Base-by-base conservation (phyloP, 495 filamentous ascomycete species). In the Aspergillus asperescens region DNA sequence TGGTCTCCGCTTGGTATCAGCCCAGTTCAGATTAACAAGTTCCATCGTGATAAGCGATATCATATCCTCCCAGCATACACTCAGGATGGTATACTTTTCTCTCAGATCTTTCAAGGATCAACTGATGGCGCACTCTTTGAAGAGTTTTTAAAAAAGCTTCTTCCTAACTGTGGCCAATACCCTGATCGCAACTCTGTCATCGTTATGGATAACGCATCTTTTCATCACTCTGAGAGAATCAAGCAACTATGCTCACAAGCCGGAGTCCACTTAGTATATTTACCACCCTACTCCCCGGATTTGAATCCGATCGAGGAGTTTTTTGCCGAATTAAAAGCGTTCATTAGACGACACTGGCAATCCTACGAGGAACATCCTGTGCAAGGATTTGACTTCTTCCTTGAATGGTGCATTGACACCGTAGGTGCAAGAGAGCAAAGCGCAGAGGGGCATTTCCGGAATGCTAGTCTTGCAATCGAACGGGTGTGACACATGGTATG, bases 171-270 rank as follows among this genome's bases (percentile, higher is more conserved):
- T 52, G 56, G 65, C 31, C 64, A 40, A 55, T 76, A 48, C 59
- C 72, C 66, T 3, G 62, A 71, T 45, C 68, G 56, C 24, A 70
- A 66, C 37, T 75, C 66, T 31, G 70, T 77, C 7, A 29, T 78
- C 22, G 47, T 77, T 22, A 75, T 74, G 63, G 74, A 77, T 48
- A 75, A 77, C 60, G 62, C 66, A 23, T 72, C 68, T 15, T 69
- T 75, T 44, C 60, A 76, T 55, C 61, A 62, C 54, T 61, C 57
- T 5, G 58, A 68, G 7, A 40, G 59, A 38, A 57, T 74, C 15
- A 43, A 70, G 37, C 46, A 68, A 24, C 55, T 73, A 50, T 75
- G 63, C 49, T 28, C 31, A 10, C 54, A 63, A 16, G 65, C 67
- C 22, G 66, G 73, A 23, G 71, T 76, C 2, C 66, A 62, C 39